Base-by-base conservation (phyloP, 495 filamentous ascomycete genomes). In the Tetracladium setigerum region DNA sequence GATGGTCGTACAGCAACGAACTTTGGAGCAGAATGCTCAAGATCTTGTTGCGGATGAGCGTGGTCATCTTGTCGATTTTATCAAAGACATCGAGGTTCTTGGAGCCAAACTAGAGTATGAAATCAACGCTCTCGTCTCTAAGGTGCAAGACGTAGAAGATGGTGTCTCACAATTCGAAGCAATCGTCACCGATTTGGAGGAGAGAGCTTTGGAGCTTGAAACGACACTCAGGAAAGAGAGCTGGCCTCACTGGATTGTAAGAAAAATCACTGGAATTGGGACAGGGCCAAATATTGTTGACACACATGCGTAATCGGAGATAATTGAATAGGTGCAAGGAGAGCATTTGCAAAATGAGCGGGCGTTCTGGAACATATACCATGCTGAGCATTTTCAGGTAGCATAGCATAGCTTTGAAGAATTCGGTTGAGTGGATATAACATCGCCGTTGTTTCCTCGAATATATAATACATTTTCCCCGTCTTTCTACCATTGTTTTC, bases 31-130 rank as follows among this genome's bases (percentile, higher is more conserved):
- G 38, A 67, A 71, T 35, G 80, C 79, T 5, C 78, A 80, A 41
- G 81, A 87, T 43, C 67, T 87, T 16, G 59, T 95, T 8, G 69
- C 69, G 1, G 77, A 82, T 24, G 83, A 94, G 67, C 73, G 79
- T 22, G 66, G 71, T 24, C 66, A 75, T 22, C 66, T 95, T 41
- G 80, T 72, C 22, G 92, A 95, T 49, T 74, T 72, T 24, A 73
- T 94, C 46, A 86, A 83, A 60, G 86, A 89, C 50, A 76, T 96
- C 15, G 94, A 95, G 60, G 70, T 82, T 16, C 69, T 95, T 35
- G 81, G 82, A 5, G 87, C 87, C 16, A 92, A 91, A 71, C 71
- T 98, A 49, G 91, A 98, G 57, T 98, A 98, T 62, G 94, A 98
- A 67, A 78, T 97, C 31, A 77, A 79, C 42, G 84, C 80, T 17